phyloP scores from a whole-genome alignment of 148 eudicot species.

The Pharnaceum exiguum region DNA sequence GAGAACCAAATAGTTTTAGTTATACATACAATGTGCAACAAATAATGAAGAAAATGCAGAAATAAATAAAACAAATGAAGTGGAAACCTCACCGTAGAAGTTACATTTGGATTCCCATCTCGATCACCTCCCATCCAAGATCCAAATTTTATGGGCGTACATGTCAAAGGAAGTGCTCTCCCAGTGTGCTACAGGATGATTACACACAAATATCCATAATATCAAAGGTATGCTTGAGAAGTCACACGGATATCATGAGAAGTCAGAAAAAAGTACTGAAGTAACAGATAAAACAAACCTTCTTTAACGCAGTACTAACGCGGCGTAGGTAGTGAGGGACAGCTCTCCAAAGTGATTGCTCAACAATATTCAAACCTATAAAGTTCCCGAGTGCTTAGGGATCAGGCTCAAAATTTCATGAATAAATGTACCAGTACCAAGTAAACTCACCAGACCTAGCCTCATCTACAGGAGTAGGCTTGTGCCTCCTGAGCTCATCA shows the following conservation, averaged over 20 bases:
- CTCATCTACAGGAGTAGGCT: slow-evolving; percentile 96
- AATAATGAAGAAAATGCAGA: not conserved
- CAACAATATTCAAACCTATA: slow-evolving; percentile 77
- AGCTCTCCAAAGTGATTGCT: slow-evolving; percentile 96
- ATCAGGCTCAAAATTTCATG: not conserved
- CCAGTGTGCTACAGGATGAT: slow-evolving; percentile 70
- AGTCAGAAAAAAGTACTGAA: not conserved
- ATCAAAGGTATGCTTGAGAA: not conserved
- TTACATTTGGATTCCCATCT: slow-evolving; percentile 97
- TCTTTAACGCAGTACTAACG: slow-evolving; percentile 83
- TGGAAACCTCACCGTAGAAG: slow-evolving; percentile 59
- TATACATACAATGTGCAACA: too few relatives aligned
- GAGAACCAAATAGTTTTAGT: too few relatives aligned
- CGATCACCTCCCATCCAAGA: slow-evolving; percentile 99
- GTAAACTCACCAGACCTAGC: slow-evolving; percentile 72
- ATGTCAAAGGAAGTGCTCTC: slow-evolving; percentile 75
- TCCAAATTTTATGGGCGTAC: slow-evolving; percentile 88
- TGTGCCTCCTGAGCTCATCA: slow-evolving; percentile 89
- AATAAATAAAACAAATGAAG: not conserved
- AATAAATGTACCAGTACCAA: not conserved
- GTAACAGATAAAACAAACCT: slow-evolving; percentile 36
- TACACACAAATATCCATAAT: slow-evolving; percentile 1
- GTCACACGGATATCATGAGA: not conserved
- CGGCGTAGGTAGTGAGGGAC: slow-evolving; percentile 88
- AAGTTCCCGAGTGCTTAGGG: not conserved